These are phyloP conservation scores for Chytriomyces sp. DNA, from an alignment of 192 early-diverging fungal species.

Conservation along the genomic window DNA sequence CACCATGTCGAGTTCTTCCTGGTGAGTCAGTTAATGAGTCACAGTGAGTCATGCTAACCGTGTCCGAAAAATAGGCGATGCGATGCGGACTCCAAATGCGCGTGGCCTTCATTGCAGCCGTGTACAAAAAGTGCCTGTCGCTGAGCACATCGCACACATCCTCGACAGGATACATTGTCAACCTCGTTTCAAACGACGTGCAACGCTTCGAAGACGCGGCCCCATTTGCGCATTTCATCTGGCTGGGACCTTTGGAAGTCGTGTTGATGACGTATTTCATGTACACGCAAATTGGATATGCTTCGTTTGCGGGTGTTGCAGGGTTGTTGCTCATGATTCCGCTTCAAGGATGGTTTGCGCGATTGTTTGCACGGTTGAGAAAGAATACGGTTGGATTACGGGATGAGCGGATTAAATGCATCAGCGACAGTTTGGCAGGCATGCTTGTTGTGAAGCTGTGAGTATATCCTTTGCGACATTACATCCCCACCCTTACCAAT, in stretches of 20 bases:
- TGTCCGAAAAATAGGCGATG: conserved; percentile 20
- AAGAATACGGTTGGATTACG: conserved; percentile 35
- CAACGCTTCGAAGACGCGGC: conserved; percentile 57
- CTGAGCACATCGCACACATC: conserved; percentile 49
- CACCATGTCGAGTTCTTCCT: conserved; percentile 48
- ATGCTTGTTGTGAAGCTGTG: conserved; percentile 56
- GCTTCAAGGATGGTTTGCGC: conserved; percentile 49
- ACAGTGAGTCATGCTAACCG: not conserved
- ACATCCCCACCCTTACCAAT: not conserved
- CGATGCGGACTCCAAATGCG: conserved; percentile 56
- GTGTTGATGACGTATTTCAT: conserved; percentile 48
- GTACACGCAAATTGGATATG: conserved; percentile 49
- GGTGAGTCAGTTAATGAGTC: not conserved
- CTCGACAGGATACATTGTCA: conserved; percentile 54
- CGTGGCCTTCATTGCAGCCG: conserved; percentile 50
- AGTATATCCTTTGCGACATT: not conserved
- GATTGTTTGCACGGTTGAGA: conserved; percentile 38
- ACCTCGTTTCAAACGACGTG: conserved; percentile 58
- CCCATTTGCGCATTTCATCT: conserved; percentile 52
- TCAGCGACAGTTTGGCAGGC: conserved; percentile 53
- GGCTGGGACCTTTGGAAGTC: conserved; percentile 52
- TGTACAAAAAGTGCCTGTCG: conserved; percentile 53
- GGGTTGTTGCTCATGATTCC: conserved; percentile 50
- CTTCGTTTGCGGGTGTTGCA: conserved; percentile 45
- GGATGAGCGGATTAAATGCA: conserved; percentile 54